Evolutionary conservation across 208 protist species (phyloP).

Genomic region (Perkinsela sp.): DNA sequence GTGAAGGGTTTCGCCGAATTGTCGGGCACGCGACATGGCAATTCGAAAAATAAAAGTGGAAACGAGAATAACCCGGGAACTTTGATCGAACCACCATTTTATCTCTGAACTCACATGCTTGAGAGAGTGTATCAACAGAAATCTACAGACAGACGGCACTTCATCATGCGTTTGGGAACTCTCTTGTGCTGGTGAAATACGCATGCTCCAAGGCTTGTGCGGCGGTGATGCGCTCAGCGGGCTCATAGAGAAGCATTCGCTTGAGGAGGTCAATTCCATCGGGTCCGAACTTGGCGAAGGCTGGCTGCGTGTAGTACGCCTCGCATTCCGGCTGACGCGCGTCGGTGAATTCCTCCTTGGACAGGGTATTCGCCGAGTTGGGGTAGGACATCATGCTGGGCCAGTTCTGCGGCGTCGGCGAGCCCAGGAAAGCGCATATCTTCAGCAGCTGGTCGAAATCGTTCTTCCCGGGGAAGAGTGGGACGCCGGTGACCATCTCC

Average conservation of each 20-base stretch:
- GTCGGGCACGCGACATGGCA: too few relatives aligned
- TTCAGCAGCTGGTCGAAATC: conserved; percentile 61
- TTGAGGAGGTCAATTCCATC: conserved; percentile 46
- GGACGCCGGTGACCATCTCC: conserved; percentile 55
- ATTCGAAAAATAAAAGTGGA: too few relatives aligned
- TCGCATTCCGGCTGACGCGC: conserved; percentile 11
- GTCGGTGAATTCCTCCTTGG: conserved; percentile 13
- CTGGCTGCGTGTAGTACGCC: conserved; percentile 11
- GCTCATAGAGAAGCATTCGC: conserved; percentile 62
- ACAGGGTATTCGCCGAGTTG: conserved; percentile 41
- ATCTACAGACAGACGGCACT: too few relatives aligned
- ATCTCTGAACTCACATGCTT: too few relatives aligned
- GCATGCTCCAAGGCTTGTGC: conserved; percentile 61
- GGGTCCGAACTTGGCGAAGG: conserved; percentile 26
- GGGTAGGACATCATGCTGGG: conserved; percentile 46
- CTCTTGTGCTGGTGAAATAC: conserved; percentile 43
- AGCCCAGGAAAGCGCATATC: conserved; percentile 76
- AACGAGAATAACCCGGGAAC: too few relatives aligned
- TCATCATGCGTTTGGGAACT: too few relatives aligned
- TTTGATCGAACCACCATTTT: too few relatives aligned
- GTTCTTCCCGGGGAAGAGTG: conserved; percentile 71
- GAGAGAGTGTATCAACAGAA: too few relatives aligned
- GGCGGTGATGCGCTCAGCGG: conserved; percentile 47
- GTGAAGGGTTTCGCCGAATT: neutral
- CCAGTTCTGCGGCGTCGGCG: conserved; percentile 69